Percentiles rank a stretch among this genome's conserved stretches.
phyloP scores from a whole-genome alignment of 78 protist species.

The Capsaspora owczarzaki region DNA sequence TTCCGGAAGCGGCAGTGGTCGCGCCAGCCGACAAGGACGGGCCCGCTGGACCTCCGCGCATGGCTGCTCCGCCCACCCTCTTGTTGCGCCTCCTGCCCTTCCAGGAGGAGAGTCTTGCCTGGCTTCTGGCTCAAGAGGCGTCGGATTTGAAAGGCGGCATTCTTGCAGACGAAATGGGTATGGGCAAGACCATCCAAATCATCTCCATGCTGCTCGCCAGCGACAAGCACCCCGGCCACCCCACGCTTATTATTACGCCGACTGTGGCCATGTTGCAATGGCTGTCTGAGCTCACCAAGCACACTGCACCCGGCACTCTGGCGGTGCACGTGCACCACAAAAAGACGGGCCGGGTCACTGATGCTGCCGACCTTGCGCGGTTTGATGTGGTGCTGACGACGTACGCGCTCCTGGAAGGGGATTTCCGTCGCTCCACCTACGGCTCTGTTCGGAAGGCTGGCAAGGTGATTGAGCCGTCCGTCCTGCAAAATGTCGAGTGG shows the following conservation, averaged over 20 bases:
- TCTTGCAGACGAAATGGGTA: constrained; percentile 69
- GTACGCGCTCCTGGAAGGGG: constrained; percentile 24
- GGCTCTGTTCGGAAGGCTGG: constrained; percentile 21
- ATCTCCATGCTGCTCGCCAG: constrained; percentile 34
- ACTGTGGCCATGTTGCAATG: constrained; percentile 28
- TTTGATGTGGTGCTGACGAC: constrained; percentile 43
- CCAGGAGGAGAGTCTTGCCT: constrained; percentile 28
- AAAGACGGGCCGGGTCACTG: background rate
- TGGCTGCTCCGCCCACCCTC: background rate
- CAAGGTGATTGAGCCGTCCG: background rate
- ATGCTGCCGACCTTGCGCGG: too few species aligned
- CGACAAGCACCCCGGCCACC: background rate
- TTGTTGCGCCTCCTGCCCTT: constrained; percentile 26
- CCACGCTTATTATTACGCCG: constrained; percentile 42
- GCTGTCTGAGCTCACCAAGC: constrained; percentile 18
- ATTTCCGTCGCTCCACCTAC: background rate
- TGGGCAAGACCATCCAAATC: constrained; percentile 72
- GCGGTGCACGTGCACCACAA: constrained; percentile 24
- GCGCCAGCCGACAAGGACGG: too few species aligned
- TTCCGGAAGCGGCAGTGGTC: too few species aligned
- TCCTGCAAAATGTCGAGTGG: constrained; percentile 15
- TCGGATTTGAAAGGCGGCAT: constrained; percentile 9
- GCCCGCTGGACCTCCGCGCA: too few species aligned
- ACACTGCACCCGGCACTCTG: constrained; percentile 23
- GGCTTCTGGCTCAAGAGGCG: constrained; percentile 45